Conservation (phyloP, 2,329 filamentous ascomycete genomes). For the Amauroascus verrucosus region DNA sequence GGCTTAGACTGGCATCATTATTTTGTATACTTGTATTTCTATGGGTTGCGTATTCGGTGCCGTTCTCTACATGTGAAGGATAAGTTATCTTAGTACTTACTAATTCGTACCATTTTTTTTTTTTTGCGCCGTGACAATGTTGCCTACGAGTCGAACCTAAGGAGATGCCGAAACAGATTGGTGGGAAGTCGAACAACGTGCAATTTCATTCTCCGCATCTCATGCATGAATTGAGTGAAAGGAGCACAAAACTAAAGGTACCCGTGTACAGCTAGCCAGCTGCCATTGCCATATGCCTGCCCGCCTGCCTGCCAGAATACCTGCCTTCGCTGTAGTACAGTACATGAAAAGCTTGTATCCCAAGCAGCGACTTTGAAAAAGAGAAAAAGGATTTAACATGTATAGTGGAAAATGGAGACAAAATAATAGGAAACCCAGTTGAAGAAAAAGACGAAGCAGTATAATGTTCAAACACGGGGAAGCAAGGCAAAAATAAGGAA, state of each 20-base stretch:
- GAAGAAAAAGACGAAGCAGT: neutral
- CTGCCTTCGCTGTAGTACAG: slow-evolving; percentile 21
- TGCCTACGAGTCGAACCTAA: neutral
- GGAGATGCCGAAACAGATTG: neutral
- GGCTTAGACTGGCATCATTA: neutral
- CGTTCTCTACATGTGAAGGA: neutral
- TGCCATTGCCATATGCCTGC: slow-evolving; percentile 13
- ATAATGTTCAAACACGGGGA: neutral
- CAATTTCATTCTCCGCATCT: slow-evolving; percentile 13
- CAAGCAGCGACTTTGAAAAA: slow-evolving; percentile 5
- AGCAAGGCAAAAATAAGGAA: slow-evolving; percentile 6
- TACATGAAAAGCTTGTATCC: slow-evolving; percentile 15
- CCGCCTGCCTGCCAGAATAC: slow-evolving; percentile 11
- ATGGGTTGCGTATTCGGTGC: neutral
- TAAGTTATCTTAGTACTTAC: neutral
- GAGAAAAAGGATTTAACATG: neutral
- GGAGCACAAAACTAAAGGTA: slow-evolving; percentile 1
- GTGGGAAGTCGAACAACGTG: slow-evolving; percentile 7
- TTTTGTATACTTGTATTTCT: neutral
- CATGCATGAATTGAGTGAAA: slow-evolving; percentile 12
- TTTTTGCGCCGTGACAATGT: neutral
- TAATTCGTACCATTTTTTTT: neutral
- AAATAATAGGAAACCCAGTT: neutral
- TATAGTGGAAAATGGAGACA: neutral
- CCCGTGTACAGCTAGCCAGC: slow-evolving; percentile 17